phyloP scores from a whole-genome alignment of 306 rosid species.

The Abrus precatorius region DNA sequence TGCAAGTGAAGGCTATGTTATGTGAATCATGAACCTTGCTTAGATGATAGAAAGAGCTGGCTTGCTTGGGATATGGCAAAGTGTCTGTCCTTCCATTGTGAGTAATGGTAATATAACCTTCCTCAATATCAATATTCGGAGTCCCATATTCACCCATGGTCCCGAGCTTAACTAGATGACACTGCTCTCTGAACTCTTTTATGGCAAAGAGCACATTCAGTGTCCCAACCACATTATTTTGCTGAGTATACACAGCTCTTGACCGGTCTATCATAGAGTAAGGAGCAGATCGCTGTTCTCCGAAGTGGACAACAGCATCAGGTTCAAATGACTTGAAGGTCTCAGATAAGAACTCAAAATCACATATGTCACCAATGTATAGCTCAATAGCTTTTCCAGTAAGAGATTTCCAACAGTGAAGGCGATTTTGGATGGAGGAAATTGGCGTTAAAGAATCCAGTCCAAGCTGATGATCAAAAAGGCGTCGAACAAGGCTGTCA shows the following conservation, averaged over 20 bases:
- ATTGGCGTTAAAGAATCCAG: slow-evolving; percentile 88
- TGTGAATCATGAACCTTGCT: slow-evolving; percentile 97
- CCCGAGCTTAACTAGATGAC: slow-evolving; percentile 97
- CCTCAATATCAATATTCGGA: slow-evolving; percentile 97
- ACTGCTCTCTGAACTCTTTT: slow-evolving; percentile 86
- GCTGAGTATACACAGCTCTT: slow-evolving; percentile 92
- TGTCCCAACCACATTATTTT: slow-evolving; percentile 92
- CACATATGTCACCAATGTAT: slow-evolving; percentile 90
- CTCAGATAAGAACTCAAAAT: slow-evolving; percentile 89
- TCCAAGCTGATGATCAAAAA: slow-evolving; percentile 94
- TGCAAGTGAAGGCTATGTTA: slow-evolving; percentile 98
- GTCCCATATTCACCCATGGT: slow-evolving; percentile 99
- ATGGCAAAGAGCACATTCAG: slow-evolving; percentile 94
- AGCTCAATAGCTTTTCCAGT: slow-evolving; percentile 88
- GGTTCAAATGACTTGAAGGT: slow-evolving; percentile 89
- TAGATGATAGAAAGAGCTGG: slow-evolving; percentile 95
- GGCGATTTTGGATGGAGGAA: slow-evolving; percentile 82
- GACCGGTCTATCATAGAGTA: slow-evolving; percentile 96
- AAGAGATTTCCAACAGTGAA: slow-evolving; percentile 82
- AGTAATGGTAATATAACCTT: slow-evolving; percentile 92
- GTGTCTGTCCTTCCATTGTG: slow-evolving; percentile 98
- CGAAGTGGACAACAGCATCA: slow-evolving; percentile 92
- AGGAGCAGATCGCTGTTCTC: slow-evolving; percentile 97
- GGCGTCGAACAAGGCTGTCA: slow-evolving; percentile 90
- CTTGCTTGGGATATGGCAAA: slow-evolving; percentile 96